Percentiles rank a stretch among this genome's conserved stretches.
These are phyloP conservation scores for Arthrobotrys iridis DNA, from an alignment of 2,329 filamentous ascomycete genomes.

Conservation along the genomic window DNA sequence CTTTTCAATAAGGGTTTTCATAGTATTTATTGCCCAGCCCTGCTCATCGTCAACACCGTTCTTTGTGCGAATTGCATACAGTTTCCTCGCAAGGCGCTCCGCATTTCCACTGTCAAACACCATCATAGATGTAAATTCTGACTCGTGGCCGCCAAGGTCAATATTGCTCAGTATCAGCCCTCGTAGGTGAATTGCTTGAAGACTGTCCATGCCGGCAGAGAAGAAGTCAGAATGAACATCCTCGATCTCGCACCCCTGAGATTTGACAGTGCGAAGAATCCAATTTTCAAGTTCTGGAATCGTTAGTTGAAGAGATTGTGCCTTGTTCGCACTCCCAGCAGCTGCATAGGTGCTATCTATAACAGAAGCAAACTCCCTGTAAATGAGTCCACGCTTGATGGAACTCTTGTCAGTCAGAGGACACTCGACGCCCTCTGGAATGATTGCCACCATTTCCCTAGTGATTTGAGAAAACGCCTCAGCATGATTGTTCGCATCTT, in stretches of 20 bases:
- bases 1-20: conserved; percentile 55
- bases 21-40: conserved; percentile 60
- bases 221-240: conserved; percentile 63
- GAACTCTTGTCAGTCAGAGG: conserved; percentile 68
- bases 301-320: conserved; percentile 57
- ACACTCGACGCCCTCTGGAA: conserved; percentile 61
- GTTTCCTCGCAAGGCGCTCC: conserved; percentile 60
- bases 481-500: conserved; percentile 62
- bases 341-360: conserved; percentile 63
- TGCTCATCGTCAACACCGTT: conserved; percentile 39
- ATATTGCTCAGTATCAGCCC: conserved; percentile 62
- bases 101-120: conserved; percentile 64
- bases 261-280: conserved; percentile 59
- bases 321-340: conserved; percentile 56
- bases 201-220: conserved; percentile 64
- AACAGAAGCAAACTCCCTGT: conserved; percentile 62
- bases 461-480: conserved; percentile 64
- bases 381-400: conserved; percentile 66
- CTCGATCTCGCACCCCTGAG: conserved; percentile 60
- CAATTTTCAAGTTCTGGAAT: conserved; percentile 60
- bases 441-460: conserved; percentile 61
- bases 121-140: conserved; percentile 51
- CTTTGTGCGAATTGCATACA: conserved; percentile 59
- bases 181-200: conserved; percentile 64
- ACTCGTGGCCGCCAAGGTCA: conserved; percentile 61